Evolutionary conservation across 306 rosid species (phyloP).

Genomic region (Vigna nakashimae): DNA sequence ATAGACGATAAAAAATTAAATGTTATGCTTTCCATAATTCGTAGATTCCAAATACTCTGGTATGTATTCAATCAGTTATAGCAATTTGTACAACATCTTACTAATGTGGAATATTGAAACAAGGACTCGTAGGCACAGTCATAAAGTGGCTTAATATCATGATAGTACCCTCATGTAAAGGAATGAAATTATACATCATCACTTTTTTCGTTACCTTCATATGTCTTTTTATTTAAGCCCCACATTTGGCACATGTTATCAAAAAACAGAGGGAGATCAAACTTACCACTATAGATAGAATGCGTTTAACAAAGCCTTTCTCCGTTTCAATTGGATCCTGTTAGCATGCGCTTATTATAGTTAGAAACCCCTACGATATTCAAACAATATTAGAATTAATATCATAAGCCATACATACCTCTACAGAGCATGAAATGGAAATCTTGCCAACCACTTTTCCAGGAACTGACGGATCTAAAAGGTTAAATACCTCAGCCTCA

Average conservation of each 20-base stretch:
- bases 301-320: conserved; percentile 85
- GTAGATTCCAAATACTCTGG: conserved; percentile 30
- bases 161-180: conserved; percentile 23
- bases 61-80: conserved; percentile 25
- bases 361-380: conserved; percentile 41
- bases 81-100: conserved; percentile 29
- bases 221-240: conserved; percentile 33
- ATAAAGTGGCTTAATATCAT: conserved; percentile 17
- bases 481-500: conserved; percentile 56
- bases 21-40: conserved; percentile 2
- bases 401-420: conserved; percentile 63
- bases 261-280: conserved; percentile 42
- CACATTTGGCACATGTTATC: conserved; percentile 29
- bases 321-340: conserved; percentile 96
- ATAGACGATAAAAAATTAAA: conserved; percentile 15
- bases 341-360: conserved; percentile 40
- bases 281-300: conserved; percentile 93
- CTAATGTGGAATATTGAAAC: conserved; percentile 31
- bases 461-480: conserved; percentile 80
- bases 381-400: conserved; percentile 32
- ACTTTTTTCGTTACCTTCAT: conserved; percentile 2
- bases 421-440: conserved; percentile 76
- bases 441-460: conserved; percentile 75
- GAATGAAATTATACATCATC: conserved; percentile 13
- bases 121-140: not conserved